Conservation (phyloP, 805 yeast genomes). For the Ogataea angusta region DNA sequence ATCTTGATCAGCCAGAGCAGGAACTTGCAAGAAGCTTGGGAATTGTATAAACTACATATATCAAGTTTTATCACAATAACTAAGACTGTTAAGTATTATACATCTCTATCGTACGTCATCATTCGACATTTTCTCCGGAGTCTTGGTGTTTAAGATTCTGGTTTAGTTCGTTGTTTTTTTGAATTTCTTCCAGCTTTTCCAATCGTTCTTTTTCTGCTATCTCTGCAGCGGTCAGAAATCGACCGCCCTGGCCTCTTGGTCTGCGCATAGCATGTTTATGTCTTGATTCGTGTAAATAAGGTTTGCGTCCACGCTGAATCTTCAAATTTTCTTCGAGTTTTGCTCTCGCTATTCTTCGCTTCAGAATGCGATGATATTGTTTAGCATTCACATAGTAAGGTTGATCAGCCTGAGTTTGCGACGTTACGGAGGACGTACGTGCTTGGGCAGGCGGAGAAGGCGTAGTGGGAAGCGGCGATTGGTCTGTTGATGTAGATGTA, state of each 20-base stretch:
- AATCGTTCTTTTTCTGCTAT: slow-evolving; percentile 62
- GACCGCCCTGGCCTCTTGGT: slow-evolving; percentile 98
- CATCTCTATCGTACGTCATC: slow-evolving; percentile 9
- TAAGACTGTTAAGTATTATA: not conserved
- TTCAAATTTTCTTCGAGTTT: slow-evolving; percentile 84
- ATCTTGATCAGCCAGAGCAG: slow-evolving; percentile 21
- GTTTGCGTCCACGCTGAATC: slow-evolving; percentile 85
- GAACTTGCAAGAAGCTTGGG: slow-evolving; percentile 13
- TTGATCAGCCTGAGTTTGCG: slow-evolving; percentile 50
- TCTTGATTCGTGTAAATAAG: slow-evolving; percentile 93
- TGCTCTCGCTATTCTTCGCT: slow-evolving; percentile 91
- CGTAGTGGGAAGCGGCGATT: slow-evolving; percentile 19
- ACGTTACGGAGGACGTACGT: slow-evolving; percentile 12
- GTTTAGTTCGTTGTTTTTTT: slow-evolving; percentile 5
- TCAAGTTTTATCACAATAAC: not conserved
- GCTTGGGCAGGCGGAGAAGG: slow-evolving; percentile 20
- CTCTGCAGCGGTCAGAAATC: slow-evolving; percentile 93
- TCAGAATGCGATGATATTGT: slow-evolving; percentile 91
- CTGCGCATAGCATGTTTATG: slow-evolving; percentile 99
- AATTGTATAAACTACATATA: not conserved
- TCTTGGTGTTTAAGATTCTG: slow-evolving; percentile 7
- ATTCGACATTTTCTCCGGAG: slow-evolving; percentile 1
- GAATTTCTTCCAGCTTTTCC: slow-evolving; percentile 30
- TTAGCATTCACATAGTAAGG: slow-evolving; percentile 98
- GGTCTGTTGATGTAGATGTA: slow-evolving; percentile 21